A percentile compares a stretch with the other conserved stretches of the same genome.
phyloP scores from a whole-genome alignment of 345 rosid genomes.

The Erodium maritimum region DNA sequence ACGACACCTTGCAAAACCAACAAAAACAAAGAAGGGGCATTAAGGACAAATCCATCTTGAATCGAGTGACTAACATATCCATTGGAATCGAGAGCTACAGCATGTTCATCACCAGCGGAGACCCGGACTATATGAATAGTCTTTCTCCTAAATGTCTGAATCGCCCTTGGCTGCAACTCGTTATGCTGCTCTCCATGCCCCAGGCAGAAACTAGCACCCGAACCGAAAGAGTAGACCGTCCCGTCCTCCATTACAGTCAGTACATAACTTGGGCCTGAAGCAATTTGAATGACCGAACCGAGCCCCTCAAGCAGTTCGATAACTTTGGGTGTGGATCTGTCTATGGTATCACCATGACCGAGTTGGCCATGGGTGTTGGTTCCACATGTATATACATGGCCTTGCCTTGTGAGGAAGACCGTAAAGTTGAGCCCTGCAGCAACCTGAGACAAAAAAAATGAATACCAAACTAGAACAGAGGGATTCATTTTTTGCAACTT shows the following conservation, averaged over 20 bases:
- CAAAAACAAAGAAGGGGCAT: not conserved
- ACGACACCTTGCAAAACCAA: not conserved
- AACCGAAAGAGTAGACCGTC: slow-evolving; percentile 73
- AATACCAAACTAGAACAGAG: no score
- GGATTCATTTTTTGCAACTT: no score
- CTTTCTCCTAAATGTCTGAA: slow-evolving; percentile 67
- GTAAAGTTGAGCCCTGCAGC: slow-evolving; percentile 89
- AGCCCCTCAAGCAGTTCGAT: slow-evolving; percentile 35
- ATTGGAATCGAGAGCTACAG: slow-evolving; percentile 85
- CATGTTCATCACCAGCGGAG: slow-evolving; percentile 97
- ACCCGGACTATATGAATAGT: slow-evolving; percentile 66
- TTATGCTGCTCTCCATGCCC: slow-evolving; percentile 95
- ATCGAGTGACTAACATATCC: slow-evolving; percentile 51
- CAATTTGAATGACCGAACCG: slow-evolving; percentile 68
- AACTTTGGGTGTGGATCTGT: slow-evolving; percentile 64
- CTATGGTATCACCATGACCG: slow-evolving; percentile 82
- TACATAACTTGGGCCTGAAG: slow-evolving; percentile 85
- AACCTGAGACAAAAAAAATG: slow-evolving; percentile 41
- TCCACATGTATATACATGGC: slow-evolving; percentile 70
- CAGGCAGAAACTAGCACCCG: slow-evolving; percentile 83
- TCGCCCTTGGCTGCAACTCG: slow-evolving; percentile 65
- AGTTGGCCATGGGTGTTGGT: slow-evolving; percentile 76
- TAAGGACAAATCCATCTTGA: not conserved
- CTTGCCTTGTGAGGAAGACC: slow-evolving; percentile 71
- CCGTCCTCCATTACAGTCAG: slow-evolving; percentile 61